Evolutionary conservation across 768 basidiomycete genomes (phyloP).

Genomic region (Phylloporus arenicola): DNA sequence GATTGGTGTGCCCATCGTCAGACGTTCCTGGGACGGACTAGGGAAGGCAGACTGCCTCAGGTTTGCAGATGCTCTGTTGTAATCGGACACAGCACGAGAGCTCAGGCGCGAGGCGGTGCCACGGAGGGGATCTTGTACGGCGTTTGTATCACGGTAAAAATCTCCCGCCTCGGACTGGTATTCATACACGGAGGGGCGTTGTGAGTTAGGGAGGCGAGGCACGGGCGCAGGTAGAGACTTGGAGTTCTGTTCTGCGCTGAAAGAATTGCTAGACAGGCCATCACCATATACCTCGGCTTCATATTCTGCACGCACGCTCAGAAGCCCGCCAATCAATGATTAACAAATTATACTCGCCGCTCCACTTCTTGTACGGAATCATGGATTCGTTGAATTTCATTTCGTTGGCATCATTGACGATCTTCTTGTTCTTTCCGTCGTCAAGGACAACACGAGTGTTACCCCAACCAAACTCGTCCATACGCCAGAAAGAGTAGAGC

Average conservation of each 20-base stretch:
- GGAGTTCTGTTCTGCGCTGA: constrained; percentile 23
- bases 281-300: constrained; percentile 59
- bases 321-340: not conserved
- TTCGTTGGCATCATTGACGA: constrained; percentile 48
- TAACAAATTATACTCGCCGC: constrained; percentile 39
- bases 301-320: constrained; percentile 43
- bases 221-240: constrained; percentile 31
- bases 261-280: constrained; percentile 44
- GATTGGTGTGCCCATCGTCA: constrained; percentile 31
- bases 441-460: constrained; percentile 61
- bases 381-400: constrained; percentile 72
- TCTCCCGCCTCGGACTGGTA: constrained; percentile 45
- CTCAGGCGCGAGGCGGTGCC: constrained; percentile 26
- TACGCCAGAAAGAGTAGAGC: constrained; percentile 69
- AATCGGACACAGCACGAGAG: constrained; percentile 27
- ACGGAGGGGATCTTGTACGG: constrained; percentile 32
- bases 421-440: constrained; percentile 62
- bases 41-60: constrained; percentile 23
- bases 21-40: constrained; percentile 36
- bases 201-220: constrained; percentile 34
- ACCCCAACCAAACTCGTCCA: constrained; percentile 72
- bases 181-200: constrained; percentile 40
- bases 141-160: constrained; percentile 54
- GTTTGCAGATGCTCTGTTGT: constrained; percentile 26
- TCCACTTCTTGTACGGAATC: constrained; percentile 72